Percentiles rank a stretch among this genome's conserved stretches.
Conservation (phyloP, 2,329 filamentous ascomycete genomes). For the Cladosporium sp. region DNA sequence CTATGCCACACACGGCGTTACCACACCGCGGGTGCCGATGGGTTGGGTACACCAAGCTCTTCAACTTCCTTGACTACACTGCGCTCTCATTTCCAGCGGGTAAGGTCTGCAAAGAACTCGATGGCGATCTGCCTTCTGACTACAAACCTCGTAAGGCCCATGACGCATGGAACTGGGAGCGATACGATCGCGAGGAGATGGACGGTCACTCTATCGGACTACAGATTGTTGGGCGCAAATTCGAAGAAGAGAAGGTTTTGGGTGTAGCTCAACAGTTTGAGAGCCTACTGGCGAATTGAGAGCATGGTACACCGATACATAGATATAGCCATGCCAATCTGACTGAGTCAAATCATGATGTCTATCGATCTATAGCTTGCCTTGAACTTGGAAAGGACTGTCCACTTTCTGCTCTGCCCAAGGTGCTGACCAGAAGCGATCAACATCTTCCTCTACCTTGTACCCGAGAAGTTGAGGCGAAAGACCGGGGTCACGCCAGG, state of each 20-base stretch:
- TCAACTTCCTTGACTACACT: constrained; percentile 55
- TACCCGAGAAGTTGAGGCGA: constrained; percentile 16
- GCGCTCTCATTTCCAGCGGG: constrained; percentile 60
- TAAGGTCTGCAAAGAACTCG: constrained; percentile 45
- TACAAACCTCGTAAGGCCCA: constrained; percentile 53
- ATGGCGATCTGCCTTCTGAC: constrained; percentile 35
- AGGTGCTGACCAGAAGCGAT: constrained; percentile 4
- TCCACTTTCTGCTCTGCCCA: background rate
- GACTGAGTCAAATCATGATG: background rate
- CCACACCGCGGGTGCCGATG: constrained; percentile 43
- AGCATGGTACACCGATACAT: background rate
- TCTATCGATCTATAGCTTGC: constrained; percentile 4
- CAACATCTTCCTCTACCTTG: constrained; percentile 20
- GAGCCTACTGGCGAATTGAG: constrained; percentile 48
- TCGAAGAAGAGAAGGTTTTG: constrained; percentile 84
- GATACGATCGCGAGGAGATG: constrained; percentile 79
- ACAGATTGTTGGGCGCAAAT: constrained; percentile 73
- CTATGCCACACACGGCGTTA: constrained; percentile 62
- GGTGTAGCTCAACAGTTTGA: constrained; percentile 75
- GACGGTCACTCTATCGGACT: constrained; percentile 80
- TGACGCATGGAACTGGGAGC: constrained; percentile 55
- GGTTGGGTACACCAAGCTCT: constrained; percentile 38
- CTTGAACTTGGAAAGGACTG: background rate
- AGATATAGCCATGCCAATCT: background rate
- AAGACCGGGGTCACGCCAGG: constrained; percentile 17